These are phyloP conservation scores for Penicillium paneum DNA, from an alignment of 2,329 filamentous ascomycete genomes.

Conservation along the genomic window DNA sequence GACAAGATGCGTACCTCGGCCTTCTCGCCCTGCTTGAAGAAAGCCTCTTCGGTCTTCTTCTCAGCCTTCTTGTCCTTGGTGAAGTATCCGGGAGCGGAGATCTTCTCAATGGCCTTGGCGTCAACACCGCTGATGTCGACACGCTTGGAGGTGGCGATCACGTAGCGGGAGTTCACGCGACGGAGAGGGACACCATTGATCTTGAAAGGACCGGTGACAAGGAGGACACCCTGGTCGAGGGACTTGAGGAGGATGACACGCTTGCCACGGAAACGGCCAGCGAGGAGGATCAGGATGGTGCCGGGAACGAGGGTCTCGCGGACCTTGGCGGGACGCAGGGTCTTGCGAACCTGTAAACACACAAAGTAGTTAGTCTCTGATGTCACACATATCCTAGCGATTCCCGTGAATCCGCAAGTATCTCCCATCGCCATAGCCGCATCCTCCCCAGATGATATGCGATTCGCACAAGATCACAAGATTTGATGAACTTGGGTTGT, in stretches of 20 bases:
- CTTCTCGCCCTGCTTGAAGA: conserved; percentile 99
- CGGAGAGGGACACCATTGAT: conserved; percentile 98
- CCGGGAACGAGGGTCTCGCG: conserved; percentile 89
- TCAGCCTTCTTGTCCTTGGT: conserved; percentile 83
- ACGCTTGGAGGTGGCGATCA: conserved; percentile 50
- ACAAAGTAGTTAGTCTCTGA: conserved; percentile 26
- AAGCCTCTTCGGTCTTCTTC: conserved; percentile 98
- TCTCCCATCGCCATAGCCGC: conserved; percentile 3
- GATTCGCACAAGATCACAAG: conserved; percentile 2
- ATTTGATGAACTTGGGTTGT: conserved; percentile 10
- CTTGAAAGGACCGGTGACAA: conserved; percentile 99
- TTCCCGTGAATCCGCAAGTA: conserved; percentile 1
- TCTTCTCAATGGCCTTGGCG: conserved; percentile 69
- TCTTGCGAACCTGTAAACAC: conserved; percentile 78
- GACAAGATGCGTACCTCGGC: conserved; percentile 67
- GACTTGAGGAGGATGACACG: conserved; percentile 98
- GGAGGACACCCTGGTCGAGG: conserved; percentile 94
- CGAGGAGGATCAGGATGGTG: conserved; percentile 96
- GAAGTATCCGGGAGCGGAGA: conserved; percentile 90
- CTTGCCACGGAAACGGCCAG: conserved; percentile 99
- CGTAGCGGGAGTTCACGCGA: conserved; percentile 57
- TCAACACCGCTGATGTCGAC: conserved; percentile 74
- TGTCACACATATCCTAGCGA: conserved; percentile 11
- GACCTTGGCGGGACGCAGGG: conserved; percentile 80
- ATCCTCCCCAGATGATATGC: conserved; percentile 12